These are phyloP conservation scores for Ploettnerulaceae sp. DNA, from an alignment of 2,329 filamentous ascomycete genomes.

Conservation along the genomic window DNA sequence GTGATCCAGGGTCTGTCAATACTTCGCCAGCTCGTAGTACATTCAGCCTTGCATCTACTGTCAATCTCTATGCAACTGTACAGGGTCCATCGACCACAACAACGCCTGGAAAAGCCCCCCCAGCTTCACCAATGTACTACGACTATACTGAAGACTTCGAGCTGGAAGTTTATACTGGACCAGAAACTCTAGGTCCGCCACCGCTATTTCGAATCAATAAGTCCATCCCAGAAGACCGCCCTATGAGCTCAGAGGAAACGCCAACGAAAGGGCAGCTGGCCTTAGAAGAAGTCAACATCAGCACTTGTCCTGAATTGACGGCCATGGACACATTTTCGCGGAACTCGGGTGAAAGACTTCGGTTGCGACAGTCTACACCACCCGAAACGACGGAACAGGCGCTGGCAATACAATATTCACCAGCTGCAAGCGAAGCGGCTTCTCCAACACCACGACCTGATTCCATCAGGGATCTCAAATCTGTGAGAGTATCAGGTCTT, in stretches of 20 bases:
- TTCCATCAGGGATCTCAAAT: constrained; percentile 8
- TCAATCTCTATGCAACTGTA: constrained; percentile 22
- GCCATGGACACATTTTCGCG: neutral
- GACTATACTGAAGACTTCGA: constrained; percentile 36
- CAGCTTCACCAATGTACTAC: constrained; percentile 32
- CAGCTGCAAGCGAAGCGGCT: neutral
- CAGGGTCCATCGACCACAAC: constrained; percentile 25
- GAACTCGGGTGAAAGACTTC: neutral
- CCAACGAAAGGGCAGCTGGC: constrained; percentile 5
- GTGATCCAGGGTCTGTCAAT: constrained; percentile 23
- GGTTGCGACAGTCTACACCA: neutral
- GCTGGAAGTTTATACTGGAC: constrained; percentile 20
- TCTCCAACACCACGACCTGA: neutral
- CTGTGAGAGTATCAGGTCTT: constrained; percentile 19
- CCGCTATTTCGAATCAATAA: constrained; percentile 30
- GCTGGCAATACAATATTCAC: neutral
- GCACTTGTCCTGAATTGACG: too few relatives aligned
- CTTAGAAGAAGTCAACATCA: too few relatives aligned
- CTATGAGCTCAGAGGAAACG: constrained; percentile 21
- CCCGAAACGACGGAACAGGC: neutral
- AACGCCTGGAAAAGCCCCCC: constrained; percentile 27
- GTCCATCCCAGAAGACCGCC: constrained; percentile 30
- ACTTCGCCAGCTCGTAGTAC: constrained; percentile 32
- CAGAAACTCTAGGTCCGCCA: constrained; percentile 22
- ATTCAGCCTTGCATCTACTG: constrained; percentile 31